Evolutionary conservation across 2,329 filamentous ascomycete genomes (phyloP).

Genomic region (Clonostachys chloroleuca): DNA sequence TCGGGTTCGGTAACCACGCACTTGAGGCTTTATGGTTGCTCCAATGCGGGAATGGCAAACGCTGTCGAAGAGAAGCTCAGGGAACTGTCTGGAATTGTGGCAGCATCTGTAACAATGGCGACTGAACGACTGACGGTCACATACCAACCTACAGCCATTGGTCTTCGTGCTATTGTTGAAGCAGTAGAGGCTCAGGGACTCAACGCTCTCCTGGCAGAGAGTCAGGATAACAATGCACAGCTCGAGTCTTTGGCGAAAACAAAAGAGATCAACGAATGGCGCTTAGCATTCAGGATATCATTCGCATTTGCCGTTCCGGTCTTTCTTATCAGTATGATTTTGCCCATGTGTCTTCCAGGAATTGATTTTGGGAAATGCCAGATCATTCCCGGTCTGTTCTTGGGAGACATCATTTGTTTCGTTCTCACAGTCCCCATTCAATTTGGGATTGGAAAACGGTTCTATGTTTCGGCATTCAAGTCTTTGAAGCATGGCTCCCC

Average conservation of each 20-base stretch:
- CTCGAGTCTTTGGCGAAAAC: slow-evolving; percentile 95
- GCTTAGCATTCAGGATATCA: slow-evolving; percentile 72
- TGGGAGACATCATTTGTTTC: slow-evolving; percentile 84
- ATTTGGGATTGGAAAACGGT: slow-evolving; percentile 92
- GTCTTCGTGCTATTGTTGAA: slow-evolving; percentile 79
- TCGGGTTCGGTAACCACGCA: slow-evolving; percentile 55
- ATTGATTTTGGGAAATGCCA: slow-evolving; percentile 72
- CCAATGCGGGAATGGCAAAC: slow-evolving; percentile 67
- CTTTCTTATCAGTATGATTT: slow-evolving; percentile 86
- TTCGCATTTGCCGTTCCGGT: slow-evolving; percentile 83
- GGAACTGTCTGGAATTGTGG: slow-evolving; percentile 65
- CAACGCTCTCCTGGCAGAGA: slow-evolving; percentile 86
- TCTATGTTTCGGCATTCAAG: slow-evolving; percentile 91
- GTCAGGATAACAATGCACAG: slow-evolving; percentile 94
- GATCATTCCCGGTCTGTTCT: slow-evolving; percentile 71
- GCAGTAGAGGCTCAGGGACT: slow-evolving; percentile 76
- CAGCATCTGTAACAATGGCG: slow-evolving; percentile 69
- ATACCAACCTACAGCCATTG: slow-evolving; percentile 67
- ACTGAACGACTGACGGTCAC: slow-evolving; percentile 70
- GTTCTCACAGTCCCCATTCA: slow-evolving; percentile 86
- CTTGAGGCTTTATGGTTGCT: slow-evolving; percentile 79
- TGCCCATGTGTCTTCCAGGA: slow-evolving; percentile 77
- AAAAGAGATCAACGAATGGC: slow-evolving; percentile 93
- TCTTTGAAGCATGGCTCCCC: slow-evolving; percentile 86
- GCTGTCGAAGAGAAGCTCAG: slow-evolving; percentile 66